phyloP scores from a whole-genome alignment of 768 basidiomycete genomes.

The Suillus discolor region DNA sequence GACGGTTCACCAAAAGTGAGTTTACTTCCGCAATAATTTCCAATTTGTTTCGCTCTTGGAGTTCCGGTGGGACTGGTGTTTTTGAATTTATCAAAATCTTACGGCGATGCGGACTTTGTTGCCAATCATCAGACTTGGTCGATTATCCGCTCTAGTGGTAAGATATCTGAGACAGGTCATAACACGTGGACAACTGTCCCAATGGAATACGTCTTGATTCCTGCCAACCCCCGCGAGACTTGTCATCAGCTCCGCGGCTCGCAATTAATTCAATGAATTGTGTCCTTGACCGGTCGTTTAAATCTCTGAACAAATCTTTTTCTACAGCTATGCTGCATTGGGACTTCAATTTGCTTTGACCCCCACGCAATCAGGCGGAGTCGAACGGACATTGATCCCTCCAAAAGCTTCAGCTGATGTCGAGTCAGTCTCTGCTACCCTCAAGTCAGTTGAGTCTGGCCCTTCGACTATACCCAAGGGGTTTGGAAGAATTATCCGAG shows the following conservation, averaged over 20 bases:
- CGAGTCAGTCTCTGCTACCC: neutral
- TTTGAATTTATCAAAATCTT: neutral
- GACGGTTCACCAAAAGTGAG: constrained; percentile 92
- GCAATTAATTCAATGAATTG: constrained; percentile 9
- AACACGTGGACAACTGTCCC: neutral
- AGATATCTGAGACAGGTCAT: neutral
- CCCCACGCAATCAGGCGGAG: constrained; percentile 68
- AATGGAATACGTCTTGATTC: neutral
- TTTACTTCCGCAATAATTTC: constrained; percentile 5
- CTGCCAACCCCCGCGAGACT: neutral
- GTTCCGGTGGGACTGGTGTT: no score
- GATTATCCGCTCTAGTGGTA: neutral
- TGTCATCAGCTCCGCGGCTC: neutral
- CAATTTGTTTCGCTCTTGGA: neutral
- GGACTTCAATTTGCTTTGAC: constrained; percentile 73
- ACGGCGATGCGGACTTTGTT: neutral
- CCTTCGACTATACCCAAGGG: constrained; percentile 52
- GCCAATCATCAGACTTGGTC: neutral
- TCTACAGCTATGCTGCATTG: constrained; percentile 69
- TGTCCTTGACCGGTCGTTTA: neutral
- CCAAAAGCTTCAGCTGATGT: neutral
- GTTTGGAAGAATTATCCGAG: constrained; percentile 81
- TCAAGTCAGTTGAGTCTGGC: constrained; percentile 6
- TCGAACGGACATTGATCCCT: constrained; percentile 42
- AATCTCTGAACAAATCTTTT: constrained; percentile 1